phyloP scores from a whole-genome alignment of 2,329 filamentous ascomycete genomes.

The Diatrype stigma region DNA sequence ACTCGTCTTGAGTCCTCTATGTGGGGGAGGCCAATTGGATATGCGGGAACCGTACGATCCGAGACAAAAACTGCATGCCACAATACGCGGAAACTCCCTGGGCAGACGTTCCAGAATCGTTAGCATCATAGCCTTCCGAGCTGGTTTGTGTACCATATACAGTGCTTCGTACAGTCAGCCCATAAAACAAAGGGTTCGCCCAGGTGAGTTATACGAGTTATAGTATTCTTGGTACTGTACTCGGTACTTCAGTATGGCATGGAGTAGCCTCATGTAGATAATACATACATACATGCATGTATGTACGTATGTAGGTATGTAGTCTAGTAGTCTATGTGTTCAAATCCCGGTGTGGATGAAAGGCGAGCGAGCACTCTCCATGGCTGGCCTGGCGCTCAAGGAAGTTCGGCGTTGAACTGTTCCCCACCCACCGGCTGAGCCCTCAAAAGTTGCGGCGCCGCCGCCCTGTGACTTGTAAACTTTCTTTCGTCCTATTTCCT shows the following conservation, averaged over 20 bases:
- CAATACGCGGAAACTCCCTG: not conserved
- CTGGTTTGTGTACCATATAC: not conserved
- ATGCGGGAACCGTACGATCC: not conserved
- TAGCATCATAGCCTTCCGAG: not conserved
- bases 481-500: not conserved
- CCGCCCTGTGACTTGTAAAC: not conserved
- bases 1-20: not conserved
- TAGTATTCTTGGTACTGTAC: not conserved
- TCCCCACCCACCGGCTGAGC: not conserved
- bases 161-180: too few relatives aligned
- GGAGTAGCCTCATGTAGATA: too few relatives aligned
- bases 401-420: not conserved
- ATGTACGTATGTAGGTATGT: too few relatives aligned
- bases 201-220: not conserved
- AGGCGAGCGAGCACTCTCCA: too few relatives aligned
- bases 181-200: too few relatives aligned
- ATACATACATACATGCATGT: too few relatives aligned
- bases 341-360: not conserved
- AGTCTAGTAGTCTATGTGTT: not conserved
- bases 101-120: not conserved
- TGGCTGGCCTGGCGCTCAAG: too few relatives aligned
- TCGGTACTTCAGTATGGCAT: too few relatives aligned
- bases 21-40: not conserved
- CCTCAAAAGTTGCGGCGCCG: not conserved
- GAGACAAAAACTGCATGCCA: not conserved